Evolutionary conservation across 345 rosid genomes (phyloP).

Genomic region (Erodium maritimum): DNA sequence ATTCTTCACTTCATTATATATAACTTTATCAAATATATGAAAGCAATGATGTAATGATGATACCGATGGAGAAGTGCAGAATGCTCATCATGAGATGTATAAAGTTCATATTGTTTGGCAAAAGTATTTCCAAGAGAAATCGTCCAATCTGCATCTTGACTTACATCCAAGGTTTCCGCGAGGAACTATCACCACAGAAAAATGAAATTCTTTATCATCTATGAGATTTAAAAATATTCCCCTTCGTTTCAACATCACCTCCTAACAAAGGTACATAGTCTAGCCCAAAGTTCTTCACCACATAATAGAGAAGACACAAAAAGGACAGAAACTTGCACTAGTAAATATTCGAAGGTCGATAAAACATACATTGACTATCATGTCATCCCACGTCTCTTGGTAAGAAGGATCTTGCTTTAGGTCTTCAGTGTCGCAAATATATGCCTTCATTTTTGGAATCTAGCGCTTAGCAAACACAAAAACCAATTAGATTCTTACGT

Average conservation of each 20-base stretch:
- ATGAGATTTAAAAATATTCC: too few species aligned
- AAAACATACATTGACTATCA: slow-evolving; percentile 77
- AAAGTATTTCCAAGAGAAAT: slow-evolving; percentile 85
- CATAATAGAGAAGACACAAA: background rate
- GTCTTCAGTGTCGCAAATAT: slow-evolving; percentile 91
- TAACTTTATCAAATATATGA: background rate
- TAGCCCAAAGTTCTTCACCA: background rate
- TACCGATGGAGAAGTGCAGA: slow-evolving; percentile 89
- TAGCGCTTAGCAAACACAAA: slow-evolving; percentile 74
- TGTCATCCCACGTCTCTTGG: slow-evolving; percentile 98
- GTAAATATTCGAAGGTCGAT: slow-evolving; percentile 1
- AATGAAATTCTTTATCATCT: background rate
- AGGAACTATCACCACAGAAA: slow-evolving; percentile 49
- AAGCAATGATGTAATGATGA: background rate
- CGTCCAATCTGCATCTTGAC: slow-evolving; percentile 74
- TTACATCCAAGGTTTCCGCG: slow-evolving; percentile 92
- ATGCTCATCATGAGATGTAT: slow-evolving; percentile 71
- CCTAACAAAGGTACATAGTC: background rate
- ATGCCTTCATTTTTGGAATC: slow-evolving; percentile 99
- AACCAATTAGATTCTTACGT: slow-evolving; percentile 27
- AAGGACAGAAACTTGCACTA: background rate
- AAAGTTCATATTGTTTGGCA: slow-evolving; percentile 65
- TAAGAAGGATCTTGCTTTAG: slow-evolving; percentile 80
- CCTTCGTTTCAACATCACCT: too few species aligned
- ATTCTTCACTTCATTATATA: background rate